Percentiles rank a stretch among this genome's conserved stretches.
Evolutionary conservation across 192 early-diverging fungal genomes (phyloP).

Genomic region (Linnemannia exigua): DNA sequence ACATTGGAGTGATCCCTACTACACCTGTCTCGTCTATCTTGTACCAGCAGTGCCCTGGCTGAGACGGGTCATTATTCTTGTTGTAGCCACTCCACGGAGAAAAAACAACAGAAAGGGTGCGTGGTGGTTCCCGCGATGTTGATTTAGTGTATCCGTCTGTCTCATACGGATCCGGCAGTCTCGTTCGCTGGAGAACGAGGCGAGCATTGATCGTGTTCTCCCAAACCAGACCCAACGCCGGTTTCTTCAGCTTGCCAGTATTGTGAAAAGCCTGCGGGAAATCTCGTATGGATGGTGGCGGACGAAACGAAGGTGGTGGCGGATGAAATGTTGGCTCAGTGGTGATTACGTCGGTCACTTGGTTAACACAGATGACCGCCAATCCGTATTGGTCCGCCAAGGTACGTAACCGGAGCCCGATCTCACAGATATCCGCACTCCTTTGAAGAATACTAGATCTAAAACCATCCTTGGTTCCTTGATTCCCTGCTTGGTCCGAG

Average conservation of each 20-base stretch:
- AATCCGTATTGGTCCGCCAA: conserved; percentile 73
- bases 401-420: conserved; percentile 73
- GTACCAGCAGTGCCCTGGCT: conserved; percentile 31
- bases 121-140: conserved; percentile 11
- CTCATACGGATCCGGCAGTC: conserved; percentile 24
- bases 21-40: conserved; percentile 39
- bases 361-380: conserved; percentile 86
- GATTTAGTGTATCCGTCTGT: neutral
- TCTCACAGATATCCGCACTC: conserved; percentile 66
- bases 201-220: conserved; percentile 80
- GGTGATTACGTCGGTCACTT: conserved; percentile 65
- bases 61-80: neutral
- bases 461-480: conserved; percentile 18
- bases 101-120: conserved; percentile 42
- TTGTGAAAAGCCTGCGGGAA: conserved; percentile 16
- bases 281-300: conserved; percentile 19
- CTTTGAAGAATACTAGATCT: conserved; percentile 54
- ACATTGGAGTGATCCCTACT: conserved; percentile 15
- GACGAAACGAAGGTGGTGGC: conserved; percentile 17
- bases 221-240: conserved; percentile 82
- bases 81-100: conserved; percentile 38
- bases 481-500: neutral
- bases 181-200: conserved; percentile 64
- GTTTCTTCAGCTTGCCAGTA: conserved; percentile 67
- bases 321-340: conserved; percentile 21